A percentile compares a stretch with the other conserved stretches of the same genome.
These are phyloP conservation scores for Paraconiothyrium brasiliense DNA, from an alignment of 2,329 filamentous ascomycete species.

Conservation along the genomic window DNA sequence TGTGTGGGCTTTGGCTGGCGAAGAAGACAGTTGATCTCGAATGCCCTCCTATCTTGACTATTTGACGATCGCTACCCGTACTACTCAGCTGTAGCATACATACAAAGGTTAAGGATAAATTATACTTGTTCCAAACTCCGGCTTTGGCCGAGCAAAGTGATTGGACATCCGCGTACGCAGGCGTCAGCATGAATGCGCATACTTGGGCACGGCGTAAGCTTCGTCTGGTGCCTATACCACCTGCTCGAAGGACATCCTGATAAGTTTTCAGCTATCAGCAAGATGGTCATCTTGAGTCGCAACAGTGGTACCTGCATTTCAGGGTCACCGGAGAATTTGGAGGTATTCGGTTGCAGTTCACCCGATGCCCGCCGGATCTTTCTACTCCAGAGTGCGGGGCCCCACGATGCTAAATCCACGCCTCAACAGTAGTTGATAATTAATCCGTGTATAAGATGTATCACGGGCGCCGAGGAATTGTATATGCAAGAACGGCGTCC, in stretches of 20 bases:
- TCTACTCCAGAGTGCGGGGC: conserved; percentile 4
- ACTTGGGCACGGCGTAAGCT: not conserved
- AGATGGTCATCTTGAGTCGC: not conserved
- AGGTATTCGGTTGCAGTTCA: not conserved
- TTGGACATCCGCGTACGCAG: not conserved
- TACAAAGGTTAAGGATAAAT: too few relatives aligned
- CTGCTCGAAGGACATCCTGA: not conserved
- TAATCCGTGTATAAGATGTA: not conserved
- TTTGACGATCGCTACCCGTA: too few relatives aligned
- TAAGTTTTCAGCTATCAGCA: not conserved
- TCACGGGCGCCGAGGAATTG: not conserved
- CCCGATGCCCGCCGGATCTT: conserved; percentile 4
- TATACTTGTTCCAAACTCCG: not conserved
- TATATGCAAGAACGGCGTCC: not conserved
- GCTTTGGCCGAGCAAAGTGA: too few relatives aligned
- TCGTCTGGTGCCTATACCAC: not conserved
- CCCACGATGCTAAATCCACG: not conserved
- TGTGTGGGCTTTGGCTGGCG: too few relatives aligned
- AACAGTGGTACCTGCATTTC: not conserved
- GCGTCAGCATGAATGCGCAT: conserved; percentile 1
- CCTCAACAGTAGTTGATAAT: not conserved
- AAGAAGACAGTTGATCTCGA: not conserved
- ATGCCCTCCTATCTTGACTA: too few relatives aligned
- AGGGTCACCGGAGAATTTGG: not conserved
- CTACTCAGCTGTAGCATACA: too few relatives aligned